These are phyloP conservation scores for Melampsora americana DNA, from an alignment of 1,284 basidiomycete genomes.

Conservation along the genomic window DNA sequence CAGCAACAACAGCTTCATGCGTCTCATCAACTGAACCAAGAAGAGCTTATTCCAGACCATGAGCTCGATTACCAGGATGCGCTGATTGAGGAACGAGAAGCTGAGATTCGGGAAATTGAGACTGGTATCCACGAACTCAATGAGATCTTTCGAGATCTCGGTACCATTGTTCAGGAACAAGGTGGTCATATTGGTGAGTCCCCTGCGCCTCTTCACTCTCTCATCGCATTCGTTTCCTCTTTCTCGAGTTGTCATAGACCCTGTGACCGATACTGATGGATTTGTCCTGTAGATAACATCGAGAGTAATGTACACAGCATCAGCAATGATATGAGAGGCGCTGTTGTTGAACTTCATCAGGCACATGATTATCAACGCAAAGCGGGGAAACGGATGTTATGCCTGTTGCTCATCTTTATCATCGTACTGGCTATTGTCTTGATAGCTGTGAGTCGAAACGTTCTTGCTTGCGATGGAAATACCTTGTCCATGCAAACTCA, in stretches of 20 bases:
- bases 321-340: constrained; percentile 75
- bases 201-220: constrained; percentile 10
- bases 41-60: constrained; percentile 61
- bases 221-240: background rate
- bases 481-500: background rate
- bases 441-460: constrained; percentile 68
- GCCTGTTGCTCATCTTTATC: constrained; percentile 75
- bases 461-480: background rate
- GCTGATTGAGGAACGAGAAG: constrained; percentile 89
- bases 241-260: background rate
- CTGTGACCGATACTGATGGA: background rate
- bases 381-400: constrained; percentile 83
- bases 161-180: constrained; percentile 90
- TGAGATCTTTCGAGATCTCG: constrained; percentile 94
- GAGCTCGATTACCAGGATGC: constrained; percentile 96
- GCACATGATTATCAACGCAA: constrained; percentile 93
- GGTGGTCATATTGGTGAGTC: constrained; percentile 83
- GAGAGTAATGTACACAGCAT: constrained; percentile 89
- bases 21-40: constrained; percentile 51
- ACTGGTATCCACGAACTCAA: constrained; percentile 93
- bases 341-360: constrained; percentile 79
- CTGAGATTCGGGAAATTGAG: constrained; percentile 94
- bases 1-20: constrained; percentile 52
- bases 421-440: constrained; percentile 86
- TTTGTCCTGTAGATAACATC: constrained; percentile 74